These are phyloP conservation scores for Cladosporium sp. DNA, from an alignment of 2,329 filamentous ascomycete genomes.

Conservation along the genomic window DNA sequence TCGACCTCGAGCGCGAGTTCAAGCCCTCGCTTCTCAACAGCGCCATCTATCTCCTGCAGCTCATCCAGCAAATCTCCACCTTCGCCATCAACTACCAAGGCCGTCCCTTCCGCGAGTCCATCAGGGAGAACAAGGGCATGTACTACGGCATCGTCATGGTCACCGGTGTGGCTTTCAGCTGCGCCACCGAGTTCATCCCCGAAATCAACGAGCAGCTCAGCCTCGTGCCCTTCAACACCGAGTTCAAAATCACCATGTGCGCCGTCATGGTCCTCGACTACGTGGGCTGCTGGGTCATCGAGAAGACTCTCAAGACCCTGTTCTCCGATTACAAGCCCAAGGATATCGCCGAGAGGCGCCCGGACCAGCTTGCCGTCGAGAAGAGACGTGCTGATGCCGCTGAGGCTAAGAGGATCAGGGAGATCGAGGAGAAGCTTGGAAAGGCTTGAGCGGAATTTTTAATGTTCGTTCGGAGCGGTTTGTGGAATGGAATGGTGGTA, in stretches of 20 bases:
- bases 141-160: conserved; percentile 94
- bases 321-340: conserved; percentile 93
- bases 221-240: conserved; percentile 79
- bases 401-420: conserved; percentile 36
- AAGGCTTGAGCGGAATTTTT: conserved; percentile 21
- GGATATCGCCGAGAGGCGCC: conserved; percentile 81
- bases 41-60: conserved; percentile 91
- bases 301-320: conserved; percentile 74
- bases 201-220: conserved; percentile 92
- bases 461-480: too few relatives aligned
- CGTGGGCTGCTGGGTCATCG: conserved; percentile 77
- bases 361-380: conserved; percentile 81
- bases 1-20: conserved; percentile 95
- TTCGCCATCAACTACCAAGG: conserved; percentile 99
- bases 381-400: conserved; percentile 57
- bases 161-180: conserved; percentile 84
- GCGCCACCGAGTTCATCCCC: conserved; percentile 90
- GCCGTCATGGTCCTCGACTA: conserved; percentile 84
- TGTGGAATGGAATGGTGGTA: too few relatives aligned
- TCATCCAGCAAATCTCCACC: conserved; percentile 98
- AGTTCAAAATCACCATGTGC: conserved; percentile 87
- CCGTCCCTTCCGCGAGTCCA: conserved; percentile 91
- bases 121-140: conserved; percentile 95
- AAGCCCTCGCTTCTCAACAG: conserved; percentile 90
- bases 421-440: conserved; percentile 31